Percentiles rank a stretch among this genome's conserved stretches.
These are phyloP conservation scores for Aspergillus bridgeri DNA, from an alignment of 495 filamentous ascomycete species.

Conservation along the genomic window DNA sequence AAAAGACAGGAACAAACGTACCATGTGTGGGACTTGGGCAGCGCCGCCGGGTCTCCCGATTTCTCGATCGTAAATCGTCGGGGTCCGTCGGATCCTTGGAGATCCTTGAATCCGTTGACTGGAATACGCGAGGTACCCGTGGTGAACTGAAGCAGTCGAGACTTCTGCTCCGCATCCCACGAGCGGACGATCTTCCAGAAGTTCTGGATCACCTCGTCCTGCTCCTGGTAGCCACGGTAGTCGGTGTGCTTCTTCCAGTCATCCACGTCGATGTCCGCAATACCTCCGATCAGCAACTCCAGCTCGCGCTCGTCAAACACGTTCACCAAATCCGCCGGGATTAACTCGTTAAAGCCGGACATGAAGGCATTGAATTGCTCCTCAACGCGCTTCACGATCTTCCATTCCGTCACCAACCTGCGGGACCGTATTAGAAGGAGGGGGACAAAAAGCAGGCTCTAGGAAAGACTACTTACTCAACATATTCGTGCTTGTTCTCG, in stretches of 20 bases:
- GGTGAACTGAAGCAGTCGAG: slow-evolving; percentile 90
- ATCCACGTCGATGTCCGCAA: slow-evolving; percentile 98
- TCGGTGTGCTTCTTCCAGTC: slow-evolving; percentile 99
- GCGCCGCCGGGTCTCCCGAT: slow-evolving; percentile 79
- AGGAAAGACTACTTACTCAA: slow-evolving; percentile 69
- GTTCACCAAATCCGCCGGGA: slow-evolving; percentile 93
- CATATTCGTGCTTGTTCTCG: slow-evolving; percentile 92
- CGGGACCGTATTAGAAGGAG: slow-evolving; percentile 2
- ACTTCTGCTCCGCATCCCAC: slow-evolving; percentile 99
- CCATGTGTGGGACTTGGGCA: slow-evolving; percentile 98
- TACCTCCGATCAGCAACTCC: slow-evolving; percentile 95
- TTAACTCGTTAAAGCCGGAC: slow-evolving; percentile 94
- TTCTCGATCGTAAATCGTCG: slow-evolving; percentile 98
- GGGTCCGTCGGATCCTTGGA: slow-evolving; percentile 95
- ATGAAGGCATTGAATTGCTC: slow-evolving; percentile 99
- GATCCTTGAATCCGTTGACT: slow-evolving; percentile 99
- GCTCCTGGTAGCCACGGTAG: slow-evolving; percentile 98
- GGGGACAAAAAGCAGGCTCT: not conserved
- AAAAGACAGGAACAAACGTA: slow-evolving; percentile 45
- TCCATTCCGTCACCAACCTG: slow-evolving; percentile 94
- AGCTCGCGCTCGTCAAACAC: slow-evolving; percentile 98
- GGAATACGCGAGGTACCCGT: slow-evolving; percentile 97
- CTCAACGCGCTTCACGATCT: slow-evolving; percentile 95
- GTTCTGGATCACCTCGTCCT: slow-evolving; percentile 91
- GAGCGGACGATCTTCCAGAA: slow-evolving; percentile 98